Conservation (phyloP, 768 basidiomycete species). For the Mycena kentingensis region DNA sequence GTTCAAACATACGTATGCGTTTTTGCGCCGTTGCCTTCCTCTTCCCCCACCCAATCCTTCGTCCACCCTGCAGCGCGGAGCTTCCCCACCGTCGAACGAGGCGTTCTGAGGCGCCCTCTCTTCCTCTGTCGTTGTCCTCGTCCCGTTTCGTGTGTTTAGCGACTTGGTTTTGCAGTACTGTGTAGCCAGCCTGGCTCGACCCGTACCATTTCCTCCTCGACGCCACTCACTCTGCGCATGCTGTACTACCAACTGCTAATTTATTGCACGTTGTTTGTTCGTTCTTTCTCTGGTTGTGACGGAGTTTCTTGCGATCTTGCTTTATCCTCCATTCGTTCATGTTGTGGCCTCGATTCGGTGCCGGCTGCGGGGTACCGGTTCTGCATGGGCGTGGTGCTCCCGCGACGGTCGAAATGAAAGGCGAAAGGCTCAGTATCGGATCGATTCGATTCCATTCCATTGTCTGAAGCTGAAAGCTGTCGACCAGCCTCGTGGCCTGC, state of each 20-base stretch:
- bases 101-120: background rate
- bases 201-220: slow-evolving; percentile 6
- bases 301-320: background rate
- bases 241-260: slow-evolving; percentile 23
- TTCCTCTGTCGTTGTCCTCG: slow-evolving; percentile 3
- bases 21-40: slow-evolving; percentile 15
- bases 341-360: no score
- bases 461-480: no score
- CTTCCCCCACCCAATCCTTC: background rate
- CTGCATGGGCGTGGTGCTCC: no score
- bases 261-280: slow-evolving; percentile 19
- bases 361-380: no score
- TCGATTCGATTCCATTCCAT: no score
- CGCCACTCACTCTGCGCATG: background rate
- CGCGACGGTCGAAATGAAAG: no score
- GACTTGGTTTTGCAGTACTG: slow-evolving; percentile 21
- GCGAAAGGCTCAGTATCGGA: no score
- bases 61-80: slow-evolving; percentile 12
- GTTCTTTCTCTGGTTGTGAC: background rate
- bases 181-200: slow-evolving; percentile 22
- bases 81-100: slow-evolving; percentile 15
- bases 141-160: slow-evolving; percentile 13
- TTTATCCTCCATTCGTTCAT: background rate
- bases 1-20: slow-evolving; percentile 17
- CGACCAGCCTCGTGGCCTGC: no score